Evolutionary conservation across 2,329 filamentous ascomycete genomes (phyloP).

Genomic region (Aspergillus sp.): DNA sequence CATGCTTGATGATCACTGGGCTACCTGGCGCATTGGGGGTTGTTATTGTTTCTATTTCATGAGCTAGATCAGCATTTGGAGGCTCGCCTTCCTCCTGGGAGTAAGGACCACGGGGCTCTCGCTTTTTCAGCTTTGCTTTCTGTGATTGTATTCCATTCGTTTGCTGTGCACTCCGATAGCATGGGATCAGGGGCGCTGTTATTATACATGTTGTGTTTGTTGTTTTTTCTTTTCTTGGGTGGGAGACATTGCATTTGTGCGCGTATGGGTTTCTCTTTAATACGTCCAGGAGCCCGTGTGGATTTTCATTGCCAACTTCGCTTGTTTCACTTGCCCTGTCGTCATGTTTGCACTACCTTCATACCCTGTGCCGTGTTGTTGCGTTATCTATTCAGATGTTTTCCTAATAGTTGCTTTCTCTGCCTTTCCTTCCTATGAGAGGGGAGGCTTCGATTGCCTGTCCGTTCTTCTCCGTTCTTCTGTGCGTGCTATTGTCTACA

Average conservation of each 20-base stretch:
- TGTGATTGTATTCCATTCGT: constrained; percentile 19
- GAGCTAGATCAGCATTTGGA: constrained; percentile 46
- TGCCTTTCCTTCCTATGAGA: constrained; percentile 9
- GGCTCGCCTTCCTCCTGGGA: constrained; percentile 39
- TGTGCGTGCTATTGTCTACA: constrained; percentile 11
- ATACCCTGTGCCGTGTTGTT: constrained; percentile 36
- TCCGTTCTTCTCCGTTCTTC: constrained; percentile 16
- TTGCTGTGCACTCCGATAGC: constrained; percentile 29
- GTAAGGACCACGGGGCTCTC: constrained; percentile 37
- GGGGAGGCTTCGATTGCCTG: constrained; percentile 12
- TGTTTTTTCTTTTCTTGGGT: constrained; percentile 28
- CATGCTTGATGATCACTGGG: constrained; percentile 47
- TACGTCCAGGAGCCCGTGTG: constrained; percentile 18
- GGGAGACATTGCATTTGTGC: constrained; percentile 33
- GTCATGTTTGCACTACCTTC: constrained; percentile 29
- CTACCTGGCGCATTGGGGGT: constrained; percentile 43
- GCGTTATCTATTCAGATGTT: constrained; percentile 17
- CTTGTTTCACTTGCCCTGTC: constrained; percentile 15
- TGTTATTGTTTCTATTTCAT: constrained; percentile 34
- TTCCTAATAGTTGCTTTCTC: constrained; percentile 12
- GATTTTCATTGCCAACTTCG: constrained; percentile 16
- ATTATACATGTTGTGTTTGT: constrained; percentile 26
- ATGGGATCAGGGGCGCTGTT: constrained; percentile 37
- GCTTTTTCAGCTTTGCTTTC: constrained; percentile 33
- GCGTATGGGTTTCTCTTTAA: constrained; percentile 14